Evolutionary conservation across 2,329 filamentous ascomycete genomes (phyloP).

Genomic region (Paraphaeosphaeria sporulosa): DNA sequence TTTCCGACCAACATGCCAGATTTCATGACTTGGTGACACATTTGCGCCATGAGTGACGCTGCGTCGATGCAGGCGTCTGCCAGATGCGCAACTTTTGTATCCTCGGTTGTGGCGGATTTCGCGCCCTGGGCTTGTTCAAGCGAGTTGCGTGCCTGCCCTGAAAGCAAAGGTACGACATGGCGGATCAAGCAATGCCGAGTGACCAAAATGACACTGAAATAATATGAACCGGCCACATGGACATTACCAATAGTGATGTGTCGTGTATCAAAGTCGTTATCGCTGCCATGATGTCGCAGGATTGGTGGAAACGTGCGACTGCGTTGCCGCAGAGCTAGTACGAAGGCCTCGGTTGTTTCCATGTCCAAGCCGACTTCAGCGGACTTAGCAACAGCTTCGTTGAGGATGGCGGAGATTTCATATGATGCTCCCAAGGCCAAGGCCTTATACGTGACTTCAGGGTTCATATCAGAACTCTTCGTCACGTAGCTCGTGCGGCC

Average conservation of each 20-base stretch:
- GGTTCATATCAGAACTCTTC: constrained; percentile 1
- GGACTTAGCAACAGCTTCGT: constrained; percentile 23
- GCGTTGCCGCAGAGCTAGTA: constrained; percentile 51
- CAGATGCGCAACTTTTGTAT: constrained; percentile 45
- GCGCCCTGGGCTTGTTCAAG: constrained; percentile 17
- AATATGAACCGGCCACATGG: constrained; percentile 65
- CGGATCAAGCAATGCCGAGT: constrained; percentile 65
- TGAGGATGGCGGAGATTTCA: constrained; percentile 32
- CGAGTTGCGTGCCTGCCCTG: constrained; percentile 32
- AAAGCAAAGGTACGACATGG: constrained; percentile 49
- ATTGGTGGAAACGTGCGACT: constrained; percentile 54
- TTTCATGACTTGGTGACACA: constrained; percentile 58
- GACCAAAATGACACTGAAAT: constrained; percentile 65
- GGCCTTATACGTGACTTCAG: constrained; percentile 18
- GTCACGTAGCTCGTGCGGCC: constrained; percentile 19
- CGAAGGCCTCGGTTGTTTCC: constrained; percentile 22
- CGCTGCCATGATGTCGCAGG: constrained; percentile 27
- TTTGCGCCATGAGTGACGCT: constrained; percentile 63
- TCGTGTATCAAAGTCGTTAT: constrained; percentile 25
- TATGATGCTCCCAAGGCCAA: constrained; percentile 28
- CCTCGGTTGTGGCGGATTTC: constrained; percentile 33
- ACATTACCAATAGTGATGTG: constrained; percentile 58
- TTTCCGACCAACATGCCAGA: constrained; percentile 59
- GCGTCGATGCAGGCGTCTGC: constrained; percentile 64
- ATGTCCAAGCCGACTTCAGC: constrained; percentile 15